Evolutionary conservation across 2,329 filamentous ascomycete species (phyloP).

Genomic region (Chaetomium olivaceum): DNA sequence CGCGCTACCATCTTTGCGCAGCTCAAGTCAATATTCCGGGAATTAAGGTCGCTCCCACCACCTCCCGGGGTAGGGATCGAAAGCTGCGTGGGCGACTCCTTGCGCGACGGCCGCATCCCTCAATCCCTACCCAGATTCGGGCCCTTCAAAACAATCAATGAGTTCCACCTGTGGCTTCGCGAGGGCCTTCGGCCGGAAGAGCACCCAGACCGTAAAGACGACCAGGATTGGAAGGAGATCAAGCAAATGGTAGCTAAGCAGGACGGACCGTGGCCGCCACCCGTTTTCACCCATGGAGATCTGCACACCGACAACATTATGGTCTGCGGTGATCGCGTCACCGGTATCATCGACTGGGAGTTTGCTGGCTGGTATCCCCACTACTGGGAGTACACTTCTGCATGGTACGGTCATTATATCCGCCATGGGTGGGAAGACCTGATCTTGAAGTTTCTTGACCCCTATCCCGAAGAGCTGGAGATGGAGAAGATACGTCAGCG

Average conservation of each 20-base stretch:
- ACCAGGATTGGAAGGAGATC: conserved; percentile 35
- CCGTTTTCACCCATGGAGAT: conserved; percentile 51
- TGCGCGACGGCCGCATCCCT: conserved; percentile 6
- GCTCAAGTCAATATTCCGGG: neutral
- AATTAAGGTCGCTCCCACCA: conserved; percentile 10
- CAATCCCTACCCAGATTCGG: conserved; percentile 28
- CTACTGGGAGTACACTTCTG: conserved; percentile 41
- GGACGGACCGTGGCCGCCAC: conserved; percentile 38
- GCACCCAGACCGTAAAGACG: conserved; percentile 19
- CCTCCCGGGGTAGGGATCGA: neutral
- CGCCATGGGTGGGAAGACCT: conserved; percentile 42
- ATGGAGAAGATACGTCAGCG: conserved; percentile 40
- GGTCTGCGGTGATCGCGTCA: conserved; percentile 21
- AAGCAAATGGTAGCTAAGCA: conserved; percentile 41
- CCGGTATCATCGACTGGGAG: conserved; percentile 46
- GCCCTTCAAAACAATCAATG: conserved; percentile 37
- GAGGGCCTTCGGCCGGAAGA: conserved; percentile 27
- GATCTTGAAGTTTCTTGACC: conserved; percentile 42
- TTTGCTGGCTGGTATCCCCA: conserved; percentile 38
- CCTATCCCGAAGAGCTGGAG: conserved; percentile 40
- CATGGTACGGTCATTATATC: conserved; percentile 26
- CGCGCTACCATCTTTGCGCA: neutral
- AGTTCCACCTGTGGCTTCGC: conserved; percentile 39
- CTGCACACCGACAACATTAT: conserved; percentile 48
- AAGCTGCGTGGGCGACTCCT: conserved; percentile 12